Base-by-base conservation (phyloP, 75 land plant genomes). In the Picea sitchensis region DNA sequence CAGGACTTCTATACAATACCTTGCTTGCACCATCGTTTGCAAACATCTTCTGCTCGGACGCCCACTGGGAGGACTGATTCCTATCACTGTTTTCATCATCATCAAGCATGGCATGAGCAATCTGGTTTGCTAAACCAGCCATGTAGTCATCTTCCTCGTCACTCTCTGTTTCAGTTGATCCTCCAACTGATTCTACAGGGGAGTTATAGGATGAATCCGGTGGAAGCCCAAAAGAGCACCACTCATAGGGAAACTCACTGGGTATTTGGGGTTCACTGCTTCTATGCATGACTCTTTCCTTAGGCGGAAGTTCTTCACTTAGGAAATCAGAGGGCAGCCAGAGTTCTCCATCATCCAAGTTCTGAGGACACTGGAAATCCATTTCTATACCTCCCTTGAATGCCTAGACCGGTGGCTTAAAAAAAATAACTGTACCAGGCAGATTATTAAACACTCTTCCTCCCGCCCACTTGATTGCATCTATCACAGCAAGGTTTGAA, bases 141-240 rank as follows among this genome's bases (percentile, higher is more conserved):
- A 87, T 47, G 68, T 80, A 86, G 47, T 93, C 94, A 30, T 85
- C 87, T 36, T 92, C 91, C 73, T 89, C 95, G 63, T 87, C 88
- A 65, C 88, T 85, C 82, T 89, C 95, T 0, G 89, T 86, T 75
- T 85, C 86, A 15, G 91, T 91, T 12, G 88, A 88, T 32, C 87
- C 80, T 3, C 76, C 41, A 26, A 84, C 79, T 5, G 87, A 87
- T 76, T 86, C 88, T 17, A 81, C 82, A 23, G 92, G 89, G 2
- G 85, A 82, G 74, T 71, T 71, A 71, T 71, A 41, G 21, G 74
- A 71, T 7, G 51, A 71, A 20, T 71, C 74, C 26, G 44, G 26
- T 14, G 80, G 59, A 36, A 76, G 67, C 65, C 78, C 84, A 20
- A 75, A n/a, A 26, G 73, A 74, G 20, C 82, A 64, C 82, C 80